Percentiles rank a stretch among this genome's conserved stretches.
Evolutionary conservation across 768 basidiomycete genomes (phyloP).

Genomic region (Tulasnella sp.): DNA sequence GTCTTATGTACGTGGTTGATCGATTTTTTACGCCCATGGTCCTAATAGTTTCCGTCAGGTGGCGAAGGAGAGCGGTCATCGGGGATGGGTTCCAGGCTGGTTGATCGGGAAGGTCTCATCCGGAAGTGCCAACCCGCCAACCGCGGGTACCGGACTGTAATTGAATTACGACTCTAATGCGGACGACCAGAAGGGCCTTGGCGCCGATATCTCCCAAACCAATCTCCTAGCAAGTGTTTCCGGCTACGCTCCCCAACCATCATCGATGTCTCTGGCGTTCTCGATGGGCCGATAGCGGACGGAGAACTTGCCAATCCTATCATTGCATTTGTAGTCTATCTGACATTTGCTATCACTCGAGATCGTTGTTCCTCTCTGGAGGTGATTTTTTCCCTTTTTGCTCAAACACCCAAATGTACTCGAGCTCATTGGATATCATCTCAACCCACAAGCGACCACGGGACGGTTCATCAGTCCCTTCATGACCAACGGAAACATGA

Average conservation of each 20-base stretch:
- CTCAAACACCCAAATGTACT: neutral
- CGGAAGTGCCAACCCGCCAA: neutral
- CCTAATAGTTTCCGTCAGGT: conserved; percentile 43
- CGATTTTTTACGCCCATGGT: conserved; percentile 22
- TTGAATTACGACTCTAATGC: conserved; percentile 1
- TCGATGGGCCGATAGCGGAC: neutral
- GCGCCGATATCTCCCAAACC: neutral
- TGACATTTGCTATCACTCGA: neutral
- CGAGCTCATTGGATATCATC: neutral
- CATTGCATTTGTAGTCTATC: neutral
- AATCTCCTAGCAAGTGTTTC: neutral
- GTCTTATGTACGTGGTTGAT: conserved; percentile 60
- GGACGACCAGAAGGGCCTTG: neutral
- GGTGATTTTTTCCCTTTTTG: neutral
- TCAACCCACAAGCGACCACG: neutral
- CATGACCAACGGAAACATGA: neutral
- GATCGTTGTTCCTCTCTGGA: neutral
- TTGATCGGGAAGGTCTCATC: conserved; percentile 80
- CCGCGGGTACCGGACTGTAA: neutral
- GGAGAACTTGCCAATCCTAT: neutral
- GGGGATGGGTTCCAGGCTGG: conserved; percentile 42
- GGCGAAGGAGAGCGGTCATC: conserved; percentile 76
- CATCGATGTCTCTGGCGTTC: conserved; percentile 8
- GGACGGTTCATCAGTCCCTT: neutral
- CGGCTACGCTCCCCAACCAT: neutral